phyloP scores from a whole-genome alignment of 2,329 filamentous ascomycete genomes.

The Ceratocystis papillata region DNA sequence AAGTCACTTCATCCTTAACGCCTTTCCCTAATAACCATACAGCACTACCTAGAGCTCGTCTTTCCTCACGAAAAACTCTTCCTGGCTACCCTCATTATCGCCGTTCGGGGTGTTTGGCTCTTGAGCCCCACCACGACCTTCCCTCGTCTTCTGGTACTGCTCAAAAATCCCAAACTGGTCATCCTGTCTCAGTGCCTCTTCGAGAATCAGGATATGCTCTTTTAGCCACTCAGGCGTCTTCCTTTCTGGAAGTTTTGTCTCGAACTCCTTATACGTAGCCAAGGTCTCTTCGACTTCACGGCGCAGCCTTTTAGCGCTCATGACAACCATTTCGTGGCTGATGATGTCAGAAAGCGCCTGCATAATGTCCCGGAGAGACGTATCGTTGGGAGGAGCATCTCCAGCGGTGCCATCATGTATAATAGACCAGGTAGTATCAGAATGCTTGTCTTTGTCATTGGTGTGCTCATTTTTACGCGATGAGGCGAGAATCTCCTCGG shows the following conservation, averaged over 20 bases:
- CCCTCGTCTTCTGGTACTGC: neutral
- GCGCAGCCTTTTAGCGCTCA: conserved; percentile 35
- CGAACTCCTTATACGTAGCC: conserved; percentile 28
- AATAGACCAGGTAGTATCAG: too few relatives aligned
- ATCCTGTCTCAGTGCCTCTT: conserved; percentile 53
- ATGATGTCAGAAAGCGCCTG: conserved; percentile 46
- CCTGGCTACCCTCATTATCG: conserved; percentile 37
- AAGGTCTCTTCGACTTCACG: conserved; percentile 18
- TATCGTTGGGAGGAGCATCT: neutral
- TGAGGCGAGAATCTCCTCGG: conserved; percentile 14
- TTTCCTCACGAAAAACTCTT: conserved; percentile 38
- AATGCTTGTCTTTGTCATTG: conserved; percentile 10
- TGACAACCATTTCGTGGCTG: conserved; percentile 55
- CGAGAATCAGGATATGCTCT: conserved; percentile 34
- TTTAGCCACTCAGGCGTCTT: conserved; percentile 24
- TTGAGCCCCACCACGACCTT: neutral
- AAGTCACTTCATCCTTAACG: neutral
- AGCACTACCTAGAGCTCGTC: conserved; percentile 38
- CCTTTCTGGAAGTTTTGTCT: conserved; percentile 26
- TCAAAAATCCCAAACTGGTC: conserved; percentile 12
- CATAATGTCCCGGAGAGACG: neutral
- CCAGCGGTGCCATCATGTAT: neutral
- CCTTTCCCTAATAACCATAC: neutral
- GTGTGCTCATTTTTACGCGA: conserved; percentile 28
- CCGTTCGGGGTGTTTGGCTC: neutral